Conservation (phyloP, 1,139 yeast genomes). For the Blastobotrys arbuscula region DNA sequence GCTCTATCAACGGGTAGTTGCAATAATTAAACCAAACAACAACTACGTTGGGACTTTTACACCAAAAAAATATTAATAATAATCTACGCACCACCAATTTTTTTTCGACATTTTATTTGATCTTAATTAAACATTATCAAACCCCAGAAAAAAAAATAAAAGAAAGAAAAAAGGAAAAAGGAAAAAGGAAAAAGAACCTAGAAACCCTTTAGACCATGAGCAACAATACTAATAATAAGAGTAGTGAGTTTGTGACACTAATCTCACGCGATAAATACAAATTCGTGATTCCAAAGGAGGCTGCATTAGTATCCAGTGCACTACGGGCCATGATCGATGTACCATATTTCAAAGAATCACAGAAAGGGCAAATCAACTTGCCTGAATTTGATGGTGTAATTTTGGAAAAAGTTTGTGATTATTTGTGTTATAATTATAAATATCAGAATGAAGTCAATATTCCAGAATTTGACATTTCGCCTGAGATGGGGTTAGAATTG, state of each 20-base stretch:
- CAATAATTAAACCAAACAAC: too few relatives aligned
- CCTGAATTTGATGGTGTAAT: conserved; percentile 67
- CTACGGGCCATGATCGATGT: conserved; percentile 58
- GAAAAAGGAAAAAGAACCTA: background rate
- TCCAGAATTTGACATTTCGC: conserved; percentile 86
- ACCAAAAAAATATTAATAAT: too few relatives aligned
- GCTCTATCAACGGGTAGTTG: too few relatives aligned
- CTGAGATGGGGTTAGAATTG: conserved; percentile 87
- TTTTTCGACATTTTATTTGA: too few relatives aligned
- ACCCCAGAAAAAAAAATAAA: background rate
- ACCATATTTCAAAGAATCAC: conserved; percentile 46
- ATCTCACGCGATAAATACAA: conserved; percentile 70
- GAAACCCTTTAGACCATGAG: background rate
- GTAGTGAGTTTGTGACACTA: conserved; percentile 58
- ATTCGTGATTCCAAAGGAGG: conserved; percentile 63
- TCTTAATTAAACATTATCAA: background rate
- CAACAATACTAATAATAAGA: background rate
- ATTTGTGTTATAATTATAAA: conserved; percentile 68
- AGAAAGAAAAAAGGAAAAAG: background rate
- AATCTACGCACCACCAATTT: too few relatives aligned
- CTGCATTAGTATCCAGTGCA: conserved; percentile 81
- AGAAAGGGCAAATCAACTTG: conserved; percentile 44
- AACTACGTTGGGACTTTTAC: too few relatives aligned
- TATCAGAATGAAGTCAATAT: conserved; percentile 59
- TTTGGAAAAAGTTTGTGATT: conserved; percentile 78